phyloP scores from a whole-genome alignment of 1,139 yeast species.

The Pichia sp. region DNA sequence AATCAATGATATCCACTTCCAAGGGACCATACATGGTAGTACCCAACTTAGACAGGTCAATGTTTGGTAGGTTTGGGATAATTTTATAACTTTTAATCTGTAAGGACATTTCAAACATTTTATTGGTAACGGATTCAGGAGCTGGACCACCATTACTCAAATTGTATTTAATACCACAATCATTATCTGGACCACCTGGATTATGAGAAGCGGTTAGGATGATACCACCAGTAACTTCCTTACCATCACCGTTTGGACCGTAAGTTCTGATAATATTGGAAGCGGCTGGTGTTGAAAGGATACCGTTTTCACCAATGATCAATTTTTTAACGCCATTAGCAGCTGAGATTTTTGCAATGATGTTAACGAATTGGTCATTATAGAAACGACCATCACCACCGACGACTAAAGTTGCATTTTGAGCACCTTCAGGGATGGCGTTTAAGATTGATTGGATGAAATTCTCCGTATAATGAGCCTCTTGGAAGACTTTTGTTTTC shows the following conservation, averaged over 20 bases:
- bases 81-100: conserved; percentile 55
- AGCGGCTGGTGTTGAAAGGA: conserved; percentile 93
- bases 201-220: conserved; percentile 95
- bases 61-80: conserved; percentile 42
- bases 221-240: conserved; percentile 85
- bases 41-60: conserved; percentile 62
- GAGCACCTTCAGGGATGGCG: conserved; percentile 84
- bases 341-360: conserved; percentile 76
- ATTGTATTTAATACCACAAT: conserved; percentile 93
- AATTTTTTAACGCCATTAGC: conserved; percentile 86
- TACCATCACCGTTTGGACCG: conserved; percentile 12
- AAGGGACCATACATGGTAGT: conserved; percentile 41
- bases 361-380: conserved; percentile 73
- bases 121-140: conserved; percentile 90
- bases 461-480: conserved; percentile 82
- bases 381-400: conserved; percentile 98
- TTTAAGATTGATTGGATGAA: conserved; percentile 81
- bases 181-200: conserved; percentile 96
- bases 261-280: conserved; percentile 80
- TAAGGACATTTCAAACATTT: conserved; percentile 68
- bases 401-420: conserved; percentile 71
- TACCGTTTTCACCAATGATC: conserved; percentile 81
- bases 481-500: conserved; percentile 79
- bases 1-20: conserved; percentile 73
- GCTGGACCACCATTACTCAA: conserved; percentile 97